A percentile compares a stretch with the other conserved stretches of the same genome.
Evolutionary conservation across 2,329 filamentous ascomycete genomes (phyloP).

Genomic region (Fusarium mundagurra): DNA sequence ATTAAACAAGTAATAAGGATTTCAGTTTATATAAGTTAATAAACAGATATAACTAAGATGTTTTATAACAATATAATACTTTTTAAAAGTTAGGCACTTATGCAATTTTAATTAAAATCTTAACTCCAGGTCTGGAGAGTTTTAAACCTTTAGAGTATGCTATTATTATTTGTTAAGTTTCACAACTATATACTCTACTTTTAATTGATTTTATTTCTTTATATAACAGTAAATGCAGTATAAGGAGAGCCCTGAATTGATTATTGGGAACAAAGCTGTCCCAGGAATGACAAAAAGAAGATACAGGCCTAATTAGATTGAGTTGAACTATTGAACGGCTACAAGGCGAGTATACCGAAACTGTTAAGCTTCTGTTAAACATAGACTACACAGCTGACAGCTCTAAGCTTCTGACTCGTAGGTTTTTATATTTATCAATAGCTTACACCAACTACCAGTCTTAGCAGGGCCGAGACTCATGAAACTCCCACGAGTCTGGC

Average conservation of each 20-base stretch:
- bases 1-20: not conserved
- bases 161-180: not conserved
- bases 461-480: not conserved
- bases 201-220: not conserved
- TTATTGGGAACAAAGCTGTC: not conserved
- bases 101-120: not conserved
- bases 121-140: too few species aligned
- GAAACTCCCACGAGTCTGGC: not conserved
- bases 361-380: not conserved
- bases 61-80: not conserved
- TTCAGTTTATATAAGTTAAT: not conserved
- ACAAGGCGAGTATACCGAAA: not conserved
- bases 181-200: not conserved
- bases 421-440: not conserved
- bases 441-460: not conserved
- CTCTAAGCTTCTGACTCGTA: not conserved
- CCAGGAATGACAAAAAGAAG: not conserved
- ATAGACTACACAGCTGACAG: not conserved
- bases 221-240: not conserved
- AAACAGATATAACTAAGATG: not conserved
- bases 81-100: not conserved
- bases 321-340: not conserved
- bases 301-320: not conserved
- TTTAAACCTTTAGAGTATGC: not conserved
- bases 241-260: fast-evolving